Conservation (phyloP, 1,284 basidiomycete species). For the Leccinum griseonigrum region DNA sequence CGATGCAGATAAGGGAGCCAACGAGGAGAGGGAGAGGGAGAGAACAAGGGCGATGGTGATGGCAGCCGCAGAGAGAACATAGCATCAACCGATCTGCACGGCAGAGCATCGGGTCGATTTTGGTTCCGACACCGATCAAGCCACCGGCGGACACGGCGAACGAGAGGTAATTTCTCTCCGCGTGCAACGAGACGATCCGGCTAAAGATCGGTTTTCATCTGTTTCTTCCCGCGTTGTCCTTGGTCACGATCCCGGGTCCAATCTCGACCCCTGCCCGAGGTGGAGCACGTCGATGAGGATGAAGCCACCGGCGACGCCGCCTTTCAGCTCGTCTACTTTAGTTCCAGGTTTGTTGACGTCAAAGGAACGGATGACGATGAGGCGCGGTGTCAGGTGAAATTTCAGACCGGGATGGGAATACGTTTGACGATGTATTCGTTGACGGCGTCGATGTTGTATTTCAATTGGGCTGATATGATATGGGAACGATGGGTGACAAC, state of each 20-base stretch:
- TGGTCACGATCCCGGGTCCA: slow-evolving; percentile 94
- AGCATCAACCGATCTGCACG: slow-evolving; percentile 82
- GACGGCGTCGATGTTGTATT: slow-evolving; percentile 99
- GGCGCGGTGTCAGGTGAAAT: slow-evolving; percentile 88
- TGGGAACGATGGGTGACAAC: slow-evolving; percentile 95
- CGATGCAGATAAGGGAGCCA: no score
- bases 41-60: no score
- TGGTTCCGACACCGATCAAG: slow-evolving; percentile 96
- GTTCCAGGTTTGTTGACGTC: slow-evolving; percentile 99
- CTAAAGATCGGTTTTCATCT: slow-evolving; percentile 94
- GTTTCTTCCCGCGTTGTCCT: slow-evolving; percentile 89
- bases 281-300: slow-evolving; percentile 92
- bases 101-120: slow-evolving; percentile 95
- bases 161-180: slow-evolving; percentile 91
- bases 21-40: no score
- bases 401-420: slow-evolving; percentile 91
- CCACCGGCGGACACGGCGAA: slow-evolving; percentile 94
- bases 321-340: slow-evolving; percentile 95
- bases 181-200: slow-evolving; percentile 87
- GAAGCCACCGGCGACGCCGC: slow-evolving; percentile 96
- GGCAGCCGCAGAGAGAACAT: no score
- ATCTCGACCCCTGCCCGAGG: slow-evolving; percentile 97
- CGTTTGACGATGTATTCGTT: slow-evolving; percentile 98
- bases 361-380: slow-evolving; percentile 99
- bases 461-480: slow-evolving; percentile 87